A percentile compares a stretch with the other conserved stretches of the same genome.
Conservation (phyloP, 169 alveolate species). For the Plasmodium falciparum region DNA sequence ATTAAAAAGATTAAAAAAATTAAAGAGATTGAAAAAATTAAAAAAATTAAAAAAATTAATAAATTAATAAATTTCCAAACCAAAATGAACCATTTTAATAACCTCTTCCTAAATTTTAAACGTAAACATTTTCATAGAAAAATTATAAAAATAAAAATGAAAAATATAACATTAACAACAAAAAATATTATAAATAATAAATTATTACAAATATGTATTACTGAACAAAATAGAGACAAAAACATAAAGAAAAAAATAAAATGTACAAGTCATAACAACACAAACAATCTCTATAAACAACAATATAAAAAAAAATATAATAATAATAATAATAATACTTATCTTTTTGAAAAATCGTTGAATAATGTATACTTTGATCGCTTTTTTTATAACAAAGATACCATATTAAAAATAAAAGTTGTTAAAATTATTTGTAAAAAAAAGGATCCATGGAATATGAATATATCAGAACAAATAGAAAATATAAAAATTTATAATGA, state of each 20-base stretch:
- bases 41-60: background rate
- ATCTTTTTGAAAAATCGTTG: conserved; percentile 18
- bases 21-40: background rate
- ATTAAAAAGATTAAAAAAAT: background rate
- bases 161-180: background rate
- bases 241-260: too few species aligned
- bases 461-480: conserved; percentile 59
- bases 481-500: conserved; percentile 56
- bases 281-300: too few species aligned
- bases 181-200: background rate
- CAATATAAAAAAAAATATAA: conserved; percentile 8
- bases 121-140: conserved; percentile 17
- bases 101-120: conserved; percentile 13
- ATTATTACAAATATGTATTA: background rate
- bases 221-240: background rate
- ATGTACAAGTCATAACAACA: background rate
- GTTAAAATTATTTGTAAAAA: conserved; percentile 72
- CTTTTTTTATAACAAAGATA: conserved; percentile 50
- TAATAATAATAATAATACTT: background rate
- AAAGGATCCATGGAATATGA: conserved; percentile 78
- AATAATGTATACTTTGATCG: conserved; percentile 63
- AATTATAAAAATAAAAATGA: conserved; percentile 20
- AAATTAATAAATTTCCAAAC: background rate
- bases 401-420: conserved; percentile 71
- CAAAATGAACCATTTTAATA: background rate